Conservation (phyloP, 75 land plant species). For the Selaginella tamariscina region DNA sequence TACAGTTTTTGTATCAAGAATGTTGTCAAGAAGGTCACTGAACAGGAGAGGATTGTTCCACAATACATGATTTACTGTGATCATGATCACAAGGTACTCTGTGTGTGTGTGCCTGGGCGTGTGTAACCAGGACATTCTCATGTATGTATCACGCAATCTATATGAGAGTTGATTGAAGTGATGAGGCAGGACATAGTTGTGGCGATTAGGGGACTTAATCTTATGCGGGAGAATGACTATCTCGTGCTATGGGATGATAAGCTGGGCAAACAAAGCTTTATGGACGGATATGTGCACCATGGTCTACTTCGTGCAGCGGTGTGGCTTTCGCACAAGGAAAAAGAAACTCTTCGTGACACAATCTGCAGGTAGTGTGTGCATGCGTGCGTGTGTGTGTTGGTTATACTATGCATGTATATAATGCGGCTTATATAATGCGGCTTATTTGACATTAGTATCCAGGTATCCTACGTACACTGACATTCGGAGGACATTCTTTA, state of each 20-base stretch:
- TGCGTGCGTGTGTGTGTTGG: no score
- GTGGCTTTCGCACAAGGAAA: not conserved
- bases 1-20: not conserved
- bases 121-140: no score
- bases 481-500: constrained; percentile 6
- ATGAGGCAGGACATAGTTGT: constrained; percentile 5
- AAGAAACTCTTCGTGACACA: not conserved
- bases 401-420: no score
- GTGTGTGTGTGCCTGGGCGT: no score
- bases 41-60: constrained; percentile 1
- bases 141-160: no score
- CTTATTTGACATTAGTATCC: no score
- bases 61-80: not conserved
- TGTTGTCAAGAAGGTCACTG: not conserved
- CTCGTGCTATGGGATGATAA: not conserved
- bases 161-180: no score
- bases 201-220: constrained; percentile 4
- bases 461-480: constrained; percentile 1
- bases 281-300: constrained; percentile 6
- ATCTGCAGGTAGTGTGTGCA: no score
- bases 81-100: constrained; percentile 2
- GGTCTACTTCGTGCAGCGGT: not conserved
- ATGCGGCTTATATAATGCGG: no score
- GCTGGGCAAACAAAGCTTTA: constrained; percentile 7
- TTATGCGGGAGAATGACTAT: not conserved